Percentiles rank a stretch among this genome's conserved stretches.
phyloP scores from a whole-genome alignment of 371 early-diverging fungal species.

The Phascolomyces articulosus region DNA sequence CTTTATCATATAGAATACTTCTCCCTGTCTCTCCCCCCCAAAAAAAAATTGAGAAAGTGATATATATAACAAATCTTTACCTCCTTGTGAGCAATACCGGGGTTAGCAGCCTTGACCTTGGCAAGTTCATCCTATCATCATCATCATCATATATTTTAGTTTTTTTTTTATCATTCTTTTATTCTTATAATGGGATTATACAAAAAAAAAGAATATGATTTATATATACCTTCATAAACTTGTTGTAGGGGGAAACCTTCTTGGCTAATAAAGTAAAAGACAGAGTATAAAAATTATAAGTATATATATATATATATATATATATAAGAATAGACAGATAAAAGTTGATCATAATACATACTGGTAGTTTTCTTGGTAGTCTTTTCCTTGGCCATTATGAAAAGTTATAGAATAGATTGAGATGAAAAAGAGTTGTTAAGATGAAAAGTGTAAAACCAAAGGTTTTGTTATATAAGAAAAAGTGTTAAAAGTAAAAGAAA shows the following conservation, averaged over 20 bases:
- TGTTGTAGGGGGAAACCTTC: slow-evolving; percentile 62
- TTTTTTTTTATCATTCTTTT: too few relatives aligned
- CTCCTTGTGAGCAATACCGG: slow-evolving; percentile 65
- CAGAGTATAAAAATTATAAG: background rate
- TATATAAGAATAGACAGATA: too few relatives aligned
- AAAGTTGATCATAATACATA: slow-evolving; percentile 16
- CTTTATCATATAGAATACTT: background rate
- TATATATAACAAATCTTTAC: slow-evolving; percentile 34
- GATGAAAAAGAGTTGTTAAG: slow-evolving; percentile 5
- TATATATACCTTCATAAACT: slow-evolving; percentile 62
- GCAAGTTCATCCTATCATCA: slow-evolving; percentile 56
- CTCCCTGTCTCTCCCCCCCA: background rate
- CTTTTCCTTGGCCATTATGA: slow-evolving; percentile 34
- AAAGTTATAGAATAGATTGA: slow-evolving; percentile 20
- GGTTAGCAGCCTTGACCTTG: slow-evolving; percentile 62
- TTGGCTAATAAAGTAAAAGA: slow-evolving; percentile 17
- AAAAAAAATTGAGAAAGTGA: slow-evolving; percentile 12
- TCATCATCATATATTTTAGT: too few relatives aligned
- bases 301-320: background rate
- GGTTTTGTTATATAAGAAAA: slow-evolving; percentile 18
- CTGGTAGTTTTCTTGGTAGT: slow-evolving; percentile 23
- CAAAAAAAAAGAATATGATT: background rate
- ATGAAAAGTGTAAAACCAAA: slow-evolving; percentile 11
- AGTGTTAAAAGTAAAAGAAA: background rate
- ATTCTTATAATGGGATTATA: too few relatives aligned